Evolutionary conservation across 2,329 filamentous ascomycete species (phyloP), one percentile per base, ranked within the genome.

Genomic region (Huntiella abstrusa): DNA sequence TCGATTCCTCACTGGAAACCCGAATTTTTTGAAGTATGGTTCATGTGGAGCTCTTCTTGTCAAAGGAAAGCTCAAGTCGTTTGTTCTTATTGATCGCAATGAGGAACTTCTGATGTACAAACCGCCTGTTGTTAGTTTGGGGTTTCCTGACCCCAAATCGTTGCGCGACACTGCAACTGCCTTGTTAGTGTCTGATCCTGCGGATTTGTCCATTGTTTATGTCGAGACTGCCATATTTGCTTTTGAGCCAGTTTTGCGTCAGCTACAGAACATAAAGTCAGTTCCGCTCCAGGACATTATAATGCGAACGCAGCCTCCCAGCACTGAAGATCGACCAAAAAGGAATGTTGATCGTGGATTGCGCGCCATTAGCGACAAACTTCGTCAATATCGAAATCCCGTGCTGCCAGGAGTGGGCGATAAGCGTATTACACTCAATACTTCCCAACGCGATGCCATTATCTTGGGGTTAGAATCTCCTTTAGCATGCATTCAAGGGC

Each of bases 221-320:
- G 70, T 83, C 0, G 70, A 81, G 37, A 78, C 79, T 0, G 65
- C 79, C 0, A 66, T 78, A 0, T 85, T 83, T 55, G 74, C 79
- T 0, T 83, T 76, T 47, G 75, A 83, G 46, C 80, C 80, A 0
- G 66, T 85, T 1, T 56, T 85, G 4, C 58, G 68, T 41, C 66
- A 71, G 1, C 60, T 85, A 1, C 69, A 81, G 54, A 58, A 62
- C 0, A 72, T 74, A 17, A 60, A 55, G 0, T 66, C 75, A 2
- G 46, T 83, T 0, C 70, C 77, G 0, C 60, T 85, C 0, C 61
- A 69, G 3, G 56, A 70, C 1, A 62, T 41, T 22, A 36, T 36
- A 6, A 36, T 36, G 34, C 34, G 2, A 11, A 36, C 34, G 12
- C 15, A 16, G 12, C 7, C 12, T 13, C 2, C 12, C 12, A 10